phyloP scores from a whole-genome alignment of 208 protist species.

The Tetramitus jugosus region DNA sequence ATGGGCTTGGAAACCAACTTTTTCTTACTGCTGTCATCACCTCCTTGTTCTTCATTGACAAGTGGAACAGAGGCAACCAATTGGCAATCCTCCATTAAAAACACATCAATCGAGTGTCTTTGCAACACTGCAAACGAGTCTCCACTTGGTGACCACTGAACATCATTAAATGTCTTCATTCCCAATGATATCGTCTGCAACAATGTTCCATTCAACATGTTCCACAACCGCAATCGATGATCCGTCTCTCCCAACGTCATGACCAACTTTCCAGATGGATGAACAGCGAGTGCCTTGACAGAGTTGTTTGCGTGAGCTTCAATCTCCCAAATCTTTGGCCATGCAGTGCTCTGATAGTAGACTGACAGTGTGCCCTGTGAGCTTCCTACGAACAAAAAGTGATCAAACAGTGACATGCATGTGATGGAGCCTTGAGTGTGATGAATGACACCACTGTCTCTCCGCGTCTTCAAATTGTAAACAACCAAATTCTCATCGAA shows the following conservation, averaged over 20 bases:
- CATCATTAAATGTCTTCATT: neutral
- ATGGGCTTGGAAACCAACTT: neutral
- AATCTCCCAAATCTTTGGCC: neutral
- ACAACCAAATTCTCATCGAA: neutral
- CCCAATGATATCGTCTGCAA: neutral
- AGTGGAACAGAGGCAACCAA: no score
- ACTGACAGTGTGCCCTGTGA: neutral
- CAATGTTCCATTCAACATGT: neutral
- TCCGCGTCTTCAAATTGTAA: neutral
- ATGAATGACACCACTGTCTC: neutral
- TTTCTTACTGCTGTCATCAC: neutral
- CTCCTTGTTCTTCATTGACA: neutral
- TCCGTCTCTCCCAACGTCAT: slow-evolving; percentile 9
- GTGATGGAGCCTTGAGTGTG: neutral
- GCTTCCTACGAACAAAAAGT: neutral
- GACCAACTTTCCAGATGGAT: slow-evolving; percentile 1
- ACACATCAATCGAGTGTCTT: no score
- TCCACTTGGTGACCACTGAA: neutral
- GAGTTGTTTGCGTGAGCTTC: neutral
- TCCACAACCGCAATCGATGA: slow-evolving; percentile 2
- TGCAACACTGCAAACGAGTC: no score
- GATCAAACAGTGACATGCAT: neutral
- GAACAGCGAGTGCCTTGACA: neutral
- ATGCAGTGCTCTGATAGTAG: neutral
- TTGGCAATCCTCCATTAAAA: no score